phyloP scores from a whole-genome alignment of 352 stramenopile species.

The Phytopythium kandeliae region DNA sequence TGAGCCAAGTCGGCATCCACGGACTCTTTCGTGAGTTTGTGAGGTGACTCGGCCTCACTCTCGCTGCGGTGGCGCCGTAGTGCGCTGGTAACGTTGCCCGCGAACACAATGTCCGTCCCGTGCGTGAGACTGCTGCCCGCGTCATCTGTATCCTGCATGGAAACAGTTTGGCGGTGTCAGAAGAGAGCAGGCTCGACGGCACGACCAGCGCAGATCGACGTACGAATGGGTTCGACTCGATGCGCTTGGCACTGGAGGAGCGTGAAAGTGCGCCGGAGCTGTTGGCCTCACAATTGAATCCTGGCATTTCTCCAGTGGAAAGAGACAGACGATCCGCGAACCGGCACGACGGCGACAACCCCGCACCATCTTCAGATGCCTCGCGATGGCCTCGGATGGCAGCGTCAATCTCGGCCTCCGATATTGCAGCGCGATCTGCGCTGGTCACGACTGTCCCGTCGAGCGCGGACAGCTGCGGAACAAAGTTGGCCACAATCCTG shows the following conservation, averaged over 20 bases:
- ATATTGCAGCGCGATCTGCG: conserved; percentile 31
- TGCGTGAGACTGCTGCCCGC: conserved; percentile 82
- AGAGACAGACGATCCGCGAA: neutral
- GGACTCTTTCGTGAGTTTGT: neutral
- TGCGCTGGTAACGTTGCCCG: conserved; percentile 83
- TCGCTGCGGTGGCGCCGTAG: conserved; percentile 67
- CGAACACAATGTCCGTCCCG: conserved; percentile 84
- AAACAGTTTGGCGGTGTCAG: neutral
- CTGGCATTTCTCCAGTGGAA: neutral
- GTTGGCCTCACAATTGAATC: neutral
- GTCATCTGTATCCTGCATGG: conserved; percentile 24
- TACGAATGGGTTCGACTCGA: conserved; percentile 12
- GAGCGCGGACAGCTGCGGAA: conserved; percentile 62
- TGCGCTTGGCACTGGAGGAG: conserved; percentile 17
- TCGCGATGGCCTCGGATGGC: conserved; percentile 24
- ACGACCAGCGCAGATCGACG: neutral
- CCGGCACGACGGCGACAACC: neutral
- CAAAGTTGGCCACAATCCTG: conserved; percentile 57
- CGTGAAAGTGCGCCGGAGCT: conserved; percentile 17
- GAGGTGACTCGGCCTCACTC: conserved; percentile 27
- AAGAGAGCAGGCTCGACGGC: neutral
- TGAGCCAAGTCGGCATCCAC: neutral
- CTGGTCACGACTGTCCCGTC: conserved; percentile 40
- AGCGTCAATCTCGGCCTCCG: conserved; percentile 43
- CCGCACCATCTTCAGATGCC: too few relatives aligned